These are phyloP conservation scores for Cicer chorassanicum DNA, from an alignment of 306 rosid genomes.

Conservation along the genomic window DNA sequence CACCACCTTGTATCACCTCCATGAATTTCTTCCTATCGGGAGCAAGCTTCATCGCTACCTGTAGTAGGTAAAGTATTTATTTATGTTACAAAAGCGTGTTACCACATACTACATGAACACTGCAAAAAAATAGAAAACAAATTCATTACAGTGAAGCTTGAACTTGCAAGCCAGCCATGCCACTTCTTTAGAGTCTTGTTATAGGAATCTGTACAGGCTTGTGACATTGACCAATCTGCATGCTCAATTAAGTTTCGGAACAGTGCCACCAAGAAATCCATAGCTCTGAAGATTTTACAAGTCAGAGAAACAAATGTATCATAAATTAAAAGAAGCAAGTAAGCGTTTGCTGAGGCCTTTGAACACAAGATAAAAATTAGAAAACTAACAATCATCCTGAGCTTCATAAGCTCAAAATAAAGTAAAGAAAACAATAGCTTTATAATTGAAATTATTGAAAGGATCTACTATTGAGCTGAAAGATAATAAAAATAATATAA, in stretches of 20 bases:
- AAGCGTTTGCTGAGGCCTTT: constrained; percentile 16
- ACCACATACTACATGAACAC: background rate
- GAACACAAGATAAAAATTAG: constrained; percentile 12
- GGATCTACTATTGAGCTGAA: constrained; percentile 24
- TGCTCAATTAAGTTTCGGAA: constrained; percentile 85
- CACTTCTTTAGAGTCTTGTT: constrained; percentile 88
- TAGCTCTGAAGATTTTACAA: constrained; percentile 69
- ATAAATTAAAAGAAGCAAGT: constrained; percentile 29
- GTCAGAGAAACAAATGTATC: constrained; percentile 33
- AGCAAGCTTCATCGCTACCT: constrained; percentile 98
- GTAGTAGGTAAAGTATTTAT: constrained; percentile 41
- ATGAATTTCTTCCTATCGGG: constrained; percentile 97
- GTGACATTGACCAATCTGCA: constrained; percentile 89
- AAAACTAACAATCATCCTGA: constrained; percentile 1
- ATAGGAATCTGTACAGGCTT: constrained; percentile 90
- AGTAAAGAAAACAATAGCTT: background rate
- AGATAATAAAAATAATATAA: constrained; percentile 9
- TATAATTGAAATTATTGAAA: constrained; percentile 18
- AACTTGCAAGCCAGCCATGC: constrained; percentile 99
- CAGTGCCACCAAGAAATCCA: constrained; percentile 92
- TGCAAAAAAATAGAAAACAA: background rate
- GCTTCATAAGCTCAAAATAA: constrained; percentile 14
- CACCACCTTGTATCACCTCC: constrained; percentile 81
- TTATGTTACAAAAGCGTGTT: constrained; percentile 11
- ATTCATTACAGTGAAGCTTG: constrained; percentile 82